phyloP scores from a whole-genome alignment of 768 basidiomycete genomes.

The Mycena epipterygia region DNA sequence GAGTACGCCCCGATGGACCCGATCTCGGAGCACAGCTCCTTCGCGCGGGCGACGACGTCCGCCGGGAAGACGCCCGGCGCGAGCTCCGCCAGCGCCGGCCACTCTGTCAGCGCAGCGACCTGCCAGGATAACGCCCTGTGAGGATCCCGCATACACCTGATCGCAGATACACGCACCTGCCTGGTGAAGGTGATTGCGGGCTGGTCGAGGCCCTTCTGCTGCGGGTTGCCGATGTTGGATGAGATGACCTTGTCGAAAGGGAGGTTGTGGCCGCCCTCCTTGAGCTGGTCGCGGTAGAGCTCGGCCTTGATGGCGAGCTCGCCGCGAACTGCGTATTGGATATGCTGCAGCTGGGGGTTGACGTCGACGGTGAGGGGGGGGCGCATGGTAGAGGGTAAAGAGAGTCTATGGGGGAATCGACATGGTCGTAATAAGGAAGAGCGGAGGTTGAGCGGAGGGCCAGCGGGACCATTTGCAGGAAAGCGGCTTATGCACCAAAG shows the following conservation, averaged over 20 bases:
- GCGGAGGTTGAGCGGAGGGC: too few relatives aligned
- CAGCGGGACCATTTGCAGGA: slow-evolving; percentile 9
- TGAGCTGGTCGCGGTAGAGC: slow-evolving; percentile 79
- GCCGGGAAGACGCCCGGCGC: slow-evolving; percentile 85
- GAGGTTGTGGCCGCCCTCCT: slow-evolving; percentile 68
- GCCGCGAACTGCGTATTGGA: slow-evolving; percentile 97
- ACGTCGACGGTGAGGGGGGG: slow-evolving; percentile 77
- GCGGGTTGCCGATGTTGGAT: slow-evolving; percentile 98
- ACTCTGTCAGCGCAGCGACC: slow-evolving; percentile 94
- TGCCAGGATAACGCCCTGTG: slow-evolving; percentile 51
- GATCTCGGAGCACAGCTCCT: slow-evolving; percentile 85
- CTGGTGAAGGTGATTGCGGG: slow-evolving; percentile 92
- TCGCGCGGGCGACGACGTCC: slow-evolving; percentile 89
- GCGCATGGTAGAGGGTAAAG: slow-evolving; percentile 57
- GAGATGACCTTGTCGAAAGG: slow-evolving; percentile 93
- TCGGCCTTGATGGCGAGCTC: slow-evolving; percentile 97
- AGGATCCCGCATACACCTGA: too few relatives aligned
- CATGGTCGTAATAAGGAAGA: slow-evolving; percentile 7
- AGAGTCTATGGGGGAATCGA: not conserved
- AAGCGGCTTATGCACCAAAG: too few relatives aligned
- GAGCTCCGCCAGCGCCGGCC: slow-evolving; percentile 84
- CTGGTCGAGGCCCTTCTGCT: slow-evolving; percentile 95
- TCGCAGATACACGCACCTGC: slow-evolving; percentile 70
- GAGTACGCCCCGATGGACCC: slow-evolving; percentile 97
- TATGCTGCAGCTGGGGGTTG: slow-evolving; percentile 88